Evolutionary conservation across 2,329 filamentous ascomycete genomes (phyloP), one percentile per base, ranked within the genome.

Genomic region (Curvularia spicifera): DNA sequence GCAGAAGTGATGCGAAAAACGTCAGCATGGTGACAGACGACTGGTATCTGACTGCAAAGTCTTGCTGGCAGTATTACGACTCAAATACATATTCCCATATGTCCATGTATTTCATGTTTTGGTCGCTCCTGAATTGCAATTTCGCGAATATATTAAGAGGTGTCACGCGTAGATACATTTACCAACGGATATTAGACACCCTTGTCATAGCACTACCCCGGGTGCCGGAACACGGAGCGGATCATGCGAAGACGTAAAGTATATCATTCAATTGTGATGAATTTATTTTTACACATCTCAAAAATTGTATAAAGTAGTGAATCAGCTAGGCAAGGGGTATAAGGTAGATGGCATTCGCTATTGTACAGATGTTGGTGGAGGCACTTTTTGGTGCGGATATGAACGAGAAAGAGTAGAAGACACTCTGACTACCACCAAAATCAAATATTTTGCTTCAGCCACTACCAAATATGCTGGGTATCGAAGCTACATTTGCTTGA

Each of bases 81-180:
- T 15, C 31, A 12, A 20, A 31, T 42, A 31, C 26, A 18, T 26
- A 2, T 18, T 35, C 46, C 35, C 22, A 45, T 43, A 9, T n/a
- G 15, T 18, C 4, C 48, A 12, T 7, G 3, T 12, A 7, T 24
- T 31, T 10, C 5, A 8, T 13, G 15, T 12, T 26, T 24, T 18
- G 7, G 35, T 52, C 43, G 18, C 44, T 15, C 8, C 37, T 12
- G 12, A 48, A 45, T 20, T 24, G 29, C 29, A 61, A 61, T 58
- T 47, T 59, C 33, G 31, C 47, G 29, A 33, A 59, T 61, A 52
- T 24, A 61, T 61, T 53, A 46, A 18, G 10, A 29, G 49, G 44
- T 33, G 56, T 58, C 59, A 61, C 51, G 55, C 55, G 55, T 46
- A 20, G 42, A 46, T 12, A 37, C 35, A 45, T 45, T 45, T 54